A percentile compares a stretch with the other conserved stretches of the same genome.
Evolutionary conservation across 768 basidiomycete genomes (phyloP).

Genomic region (Zangia roseola): DNA sequence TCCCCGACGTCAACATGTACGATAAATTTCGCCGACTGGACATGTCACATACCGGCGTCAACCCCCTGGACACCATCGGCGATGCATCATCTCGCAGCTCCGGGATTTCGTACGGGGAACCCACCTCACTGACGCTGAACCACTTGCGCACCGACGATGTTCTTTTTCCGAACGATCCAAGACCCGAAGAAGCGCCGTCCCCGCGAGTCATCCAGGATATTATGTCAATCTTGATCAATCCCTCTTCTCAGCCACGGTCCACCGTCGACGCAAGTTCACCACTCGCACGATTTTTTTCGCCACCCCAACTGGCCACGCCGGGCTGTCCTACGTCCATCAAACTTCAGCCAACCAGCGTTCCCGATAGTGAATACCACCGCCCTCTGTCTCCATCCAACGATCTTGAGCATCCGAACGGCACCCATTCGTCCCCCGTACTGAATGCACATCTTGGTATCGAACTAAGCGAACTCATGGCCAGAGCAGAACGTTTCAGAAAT

Average conservation of each 20-base stretch:
- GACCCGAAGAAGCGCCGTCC: slow-evolving; percentile 20
- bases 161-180: not conserved
- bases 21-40: slow-evolving; percentile 18
- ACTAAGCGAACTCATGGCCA: slow-evolving; percentile 51
- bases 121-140: not conserved
- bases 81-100: not conserved
- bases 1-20: slow-evolving; percentile 39
- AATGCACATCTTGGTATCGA: slow-evolving; percentile 64
- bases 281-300: not conserved
- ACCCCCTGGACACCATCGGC: slow-evolving; percentile 40
- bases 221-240: slow-evolving; percentile 28
- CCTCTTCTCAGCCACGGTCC: slow-evolving; percentile 6
- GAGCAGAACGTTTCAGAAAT: slow-evolving; percentile 52
- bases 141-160: not conserved
- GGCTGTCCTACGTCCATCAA: not conserved
- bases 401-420: not conserved
- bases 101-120: not conserved
- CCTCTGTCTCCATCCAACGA: slow-evolving; percentile 1
- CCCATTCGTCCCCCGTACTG: slow-evolving; percentile 47
- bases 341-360: not conserved
- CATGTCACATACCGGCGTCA: slow-evolving; percentile 29
- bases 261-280: slow-evolving; percentile 2
- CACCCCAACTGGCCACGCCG: not conserved
- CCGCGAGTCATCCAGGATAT: slow-evolving; percentile 32
- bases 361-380: not conserved